These are phyloP conservation scores for Rubus parviflorus DNA, from an alignment of 306 rosid genomes.

Conservation along the genomic window DNA sequence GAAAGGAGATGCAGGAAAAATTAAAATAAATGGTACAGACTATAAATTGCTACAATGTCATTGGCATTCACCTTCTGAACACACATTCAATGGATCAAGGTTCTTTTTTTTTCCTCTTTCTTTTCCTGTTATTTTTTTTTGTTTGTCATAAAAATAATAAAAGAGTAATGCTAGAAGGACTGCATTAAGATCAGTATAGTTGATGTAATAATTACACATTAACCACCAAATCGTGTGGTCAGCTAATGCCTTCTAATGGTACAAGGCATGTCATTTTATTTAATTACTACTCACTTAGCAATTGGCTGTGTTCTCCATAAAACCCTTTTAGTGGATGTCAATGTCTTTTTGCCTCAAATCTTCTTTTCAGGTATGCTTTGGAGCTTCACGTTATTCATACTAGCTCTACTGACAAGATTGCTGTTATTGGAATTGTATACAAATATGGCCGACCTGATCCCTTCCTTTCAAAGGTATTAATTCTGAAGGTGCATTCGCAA, in stretches of 20 bases:
- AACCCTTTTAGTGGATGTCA: neutral
- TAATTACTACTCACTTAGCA: too few relatives aligned
- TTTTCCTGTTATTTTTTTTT: neutral
- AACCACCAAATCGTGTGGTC: neutral
- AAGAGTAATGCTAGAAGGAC: neutral
- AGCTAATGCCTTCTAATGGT: neutral
- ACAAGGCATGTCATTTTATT: too few relatives aligned
- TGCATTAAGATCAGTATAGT: neutral
- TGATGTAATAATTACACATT: neutral
- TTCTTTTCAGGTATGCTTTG: conserved; percentile 48
- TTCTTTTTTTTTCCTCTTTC: conserved; percentile 15
- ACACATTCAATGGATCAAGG: conserved; percentile 65
- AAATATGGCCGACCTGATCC: conserved; percentile 57
- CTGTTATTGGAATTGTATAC: conserved; percentile 63
- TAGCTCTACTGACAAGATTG: conserved; percentile 39
- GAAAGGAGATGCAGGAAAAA: conserved; percentile 61
- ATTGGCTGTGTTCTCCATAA: too few relatives aligned
- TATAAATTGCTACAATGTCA: conserved; percentile 58
- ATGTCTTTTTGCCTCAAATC: neutral
- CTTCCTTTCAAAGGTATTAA: conserved; percentile 59
- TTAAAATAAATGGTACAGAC: conserved; percentile 54
- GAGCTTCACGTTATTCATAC: conserved; percentile 64
- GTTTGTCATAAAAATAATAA: neutral
- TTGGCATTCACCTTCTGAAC: conserved; percentile 93
- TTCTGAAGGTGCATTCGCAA: neutral